phyloP scores from a whole-genome alignment of 139 green algal species.

The Coccomyxa sp. region DNA sequence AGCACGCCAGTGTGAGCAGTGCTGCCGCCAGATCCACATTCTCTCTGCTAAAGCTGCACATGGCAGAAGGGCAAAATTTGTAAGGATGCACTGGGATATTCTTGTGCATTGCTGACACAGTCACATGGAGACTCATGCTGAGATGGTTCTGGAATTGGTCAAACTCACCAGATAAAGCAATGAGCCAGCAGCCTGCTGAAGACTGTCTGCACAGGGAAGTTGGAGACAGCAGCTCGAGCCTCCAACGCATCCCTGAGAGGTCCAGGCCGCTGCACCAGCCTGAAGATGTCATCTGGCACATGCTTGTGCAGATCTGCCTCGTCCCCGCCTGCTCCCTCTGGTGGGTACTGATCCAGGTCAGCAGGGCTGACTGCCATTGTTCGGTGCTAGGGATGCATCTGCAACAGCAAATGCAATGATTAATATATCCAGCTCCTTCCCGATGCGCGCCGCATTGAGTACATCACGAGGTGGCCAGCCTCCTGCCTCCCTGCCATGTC shows the following conservation, averaged over 20 bases:
- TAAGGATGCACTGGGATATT: not conserved
- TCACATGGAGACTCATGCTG: not conserved
- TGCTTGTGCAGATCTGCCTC: not conserved
- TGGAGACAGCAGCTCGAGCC: not conserved
- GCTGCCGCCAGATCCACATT: not conserved
- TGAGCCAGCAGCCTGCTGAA: constrained; percentile 1
- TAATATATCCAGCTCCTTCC: no score
- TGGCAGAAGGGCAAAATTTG: not conserved
- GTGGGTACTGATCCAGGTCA: not conserved
- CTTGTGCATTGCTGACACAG: not conserved
- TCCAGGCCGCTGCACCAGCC: not conserved
- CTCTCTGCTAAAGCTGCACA: not conserved
- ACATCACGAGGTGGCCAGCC: no score
- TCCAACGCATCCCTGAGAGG: not conserved
- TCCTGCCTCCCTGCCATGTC: no score
- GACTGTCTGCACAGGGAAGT: not conserved
- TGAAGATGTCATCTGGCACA: not conserved
- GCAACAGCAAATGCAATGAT: no score
- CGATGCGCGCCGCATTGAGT: no score
- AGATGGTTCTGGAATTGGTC: not conserved
- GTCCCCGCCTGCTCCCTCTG: not conserved
- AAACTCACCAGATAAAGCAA: not conserved
- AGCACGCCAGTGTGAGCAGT: not conserved
- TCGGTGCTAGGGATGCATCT: no score
- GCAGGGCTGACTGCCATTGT: no score